phyloP scores from a whole-genome alignment of 2,329 filamentous ascomycete genomes.

The Hawksworthiomyces lignivorus region DNA sequence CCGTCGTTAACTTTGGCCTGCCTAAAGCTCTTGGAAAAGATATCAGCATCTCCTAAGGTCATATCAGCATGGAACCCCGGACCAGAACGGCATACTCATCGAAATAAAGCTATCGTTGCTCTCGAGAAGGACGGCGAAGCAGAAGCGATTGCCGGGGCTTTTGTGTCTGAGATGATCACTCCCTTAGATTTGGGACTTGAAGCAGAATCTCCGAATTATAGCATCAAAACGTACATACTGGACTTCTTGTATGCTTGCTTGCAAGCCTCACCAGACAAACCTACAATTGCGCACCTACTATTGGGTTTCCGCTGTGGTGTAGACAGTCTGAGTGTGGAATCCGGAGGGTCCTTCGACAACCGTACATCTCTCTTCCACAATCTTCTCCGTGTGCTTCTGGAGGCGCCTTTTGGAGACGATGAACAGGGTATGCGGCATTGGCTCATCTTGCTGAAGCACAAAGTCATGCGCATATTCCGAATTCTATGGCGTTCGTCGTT shows the following conservation, averaged over 20 bases:
- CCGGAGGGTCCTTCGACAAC: constrained; percentile 62
- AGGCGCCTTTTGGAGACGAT: constrained; percentile 57
- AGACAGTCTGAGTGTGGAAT: constrained; percentile 59
- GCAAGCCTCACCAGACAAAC: constrained; percentile 62
- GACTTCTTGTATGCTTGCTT: constrained; percentile 81
- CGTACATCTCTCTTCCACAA: constrained; percentile 76
- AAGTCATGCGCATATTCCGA: constrained; percentile 65
- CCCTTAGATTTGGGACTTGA: constrained; percentile 67
- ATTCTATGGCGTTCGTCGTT: constrained; percentile 78
- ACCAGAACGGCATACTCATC: constrained; percentile 53
- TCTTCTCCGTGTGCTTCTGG: constrained; percentile 63
- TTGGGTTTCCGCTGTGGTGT: constrained; percentile 78
- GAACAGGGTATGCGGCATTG: constrained; percentile 54
- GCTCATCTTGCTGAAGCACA: constrained; percentile 61
- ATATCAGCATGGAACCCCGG: constrained; percentile 60
- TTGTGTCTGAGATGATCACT: constrained; percentile 61
- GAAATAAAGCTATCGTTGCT: constrained; percentile 82
- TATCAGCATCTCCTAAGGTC: constrained; percentile 76
- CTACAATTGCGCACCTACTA: constrained; percentile 83
- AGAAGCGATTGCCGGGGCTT: constrained; percentile 67
- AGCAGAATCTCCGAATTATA: constrained; percentile 62
- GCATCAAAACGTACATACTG: constrained; percentile 76
- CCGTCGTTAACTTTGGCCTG: constrained; percentile 72
- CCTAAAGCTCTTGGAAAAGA: constrained; percentile 73
- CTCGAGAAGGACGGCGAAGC: constrained; percentile 74